Evolutionary conservation across 2,329 filamentous ascomycete species (phyloP).

Genomic region (Microcera coccophila): DNA sequence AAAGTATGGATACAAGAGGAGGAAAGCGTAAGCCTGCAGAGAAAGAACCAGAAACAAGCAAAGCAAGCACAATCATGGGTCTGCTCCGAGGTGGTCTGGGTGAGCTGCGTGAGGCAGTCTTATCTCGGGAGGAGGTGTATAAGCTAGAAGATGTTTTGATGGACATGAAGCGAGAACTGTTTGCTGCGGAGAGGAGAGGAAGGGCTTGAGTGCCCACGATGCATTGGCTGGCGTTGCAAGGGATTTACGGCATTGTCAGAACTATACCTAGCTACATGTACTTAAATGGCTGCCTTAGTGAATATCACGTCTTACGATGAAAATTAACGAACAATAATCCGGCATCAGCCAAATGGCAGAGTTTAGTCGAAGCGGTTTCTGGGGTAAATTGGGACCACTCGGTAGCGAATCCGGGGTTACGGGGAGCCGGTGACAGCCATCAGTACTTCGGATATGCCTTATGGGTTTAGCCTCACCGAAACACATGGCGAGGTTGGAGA

Average conservation of each 20-base stretch:
- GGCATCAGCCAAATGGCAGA: not conserved
- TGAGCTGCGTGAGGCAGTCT: conserved; percentile 53
- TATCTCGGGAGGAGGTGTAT: conserved; percentile 63
- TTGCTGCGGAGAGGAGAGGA: conserved; percentile 63
- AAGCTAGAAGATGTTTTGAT: conserved; percentile 75
- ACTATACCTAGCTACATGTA: conserved; percentile 14
- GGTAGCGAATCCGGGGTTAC: not conserved
- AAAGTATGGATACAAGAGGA: conserved; percentile 5
- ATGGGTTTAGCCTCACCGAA: not conserved
- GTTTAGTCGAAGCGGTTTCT: not conserved
- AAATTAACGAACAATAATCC: conserved; percentile 12
- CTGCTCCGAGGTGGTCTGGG: conserved; percentile 43
- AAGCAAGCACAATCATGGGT: conserved; percentile 27
- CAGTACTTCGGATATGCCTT: not conserved
- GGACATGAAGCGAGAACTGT: conserved; percentile 70
- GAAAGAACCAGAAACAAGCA: conserved; percentile 6
- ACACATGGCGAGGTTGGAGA: not conserved
- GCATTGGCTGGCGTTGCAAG: conserved; percentile 7
- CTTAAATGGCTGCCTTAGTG: conserved; percentile 8
- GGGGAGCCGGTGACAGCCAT: not conserved
- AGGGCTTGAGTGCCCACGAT: conserved; percentile 30
- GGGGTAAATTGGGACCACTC: not conserved
- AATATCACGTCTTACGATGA: conserved; percentile 11
- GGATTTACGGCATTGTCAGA: conserved; percentile 15
- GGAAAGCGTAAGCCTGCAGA: not conserved